These are phyloP conservation scores for Neostapfia colusana DNA, from an alignment of 176 grass and related monocot genomes.

Conservation along the genomic window DNA sequence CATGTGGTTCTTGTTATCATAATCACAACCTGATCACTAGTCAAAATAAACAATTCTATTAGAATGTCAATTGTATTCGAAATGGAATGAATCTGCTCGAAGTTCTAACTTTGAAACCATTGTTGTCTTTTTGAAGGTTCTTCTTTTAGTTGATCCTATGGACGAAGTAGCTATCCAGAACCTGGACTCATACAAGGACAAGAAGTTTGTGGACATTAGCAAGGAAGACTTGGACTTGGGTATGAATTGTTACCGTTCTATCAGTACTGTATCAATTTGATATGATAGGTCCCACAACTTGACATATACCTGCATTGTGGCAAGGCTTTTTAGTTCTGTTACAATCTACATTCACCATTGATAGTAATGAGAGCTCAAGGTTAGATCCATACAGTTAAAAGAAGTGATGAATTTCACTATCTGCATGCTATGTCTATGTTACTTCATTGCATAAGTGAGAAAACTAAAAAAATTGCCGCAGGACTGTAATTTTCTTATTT, in stretches of 20 bases:
- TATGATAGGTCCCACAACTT: background rate
- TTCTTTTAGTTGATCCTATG: constrained; percentile 96
- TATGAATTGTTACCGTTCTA: constrained; percentile 11
- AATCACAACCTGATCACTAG: too few relatives aligned
- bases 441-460: background rate
- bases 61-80: background rate
- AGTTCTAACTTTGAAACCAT: background rate
- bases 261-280: background rate
- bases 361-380: background rate
- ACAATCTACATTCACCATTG: background rate
- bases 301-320: background rate
- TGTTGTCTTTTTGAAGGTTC: constrained; percentile 55
- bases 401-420: background rate
- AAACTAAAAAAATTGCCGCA: background rate
- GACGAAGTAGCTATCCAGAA: constrained; percentile 94
- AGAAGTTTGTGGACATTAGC: constrained; percentile 94
- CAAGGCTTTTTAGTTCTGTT: constrained; percentile 8
- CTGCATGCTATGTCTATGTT: background rate
- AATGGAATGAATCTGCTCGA: background rate
- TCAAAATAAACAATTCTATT: background rate
- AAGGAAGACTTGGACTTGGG: constrained; percentile 97
- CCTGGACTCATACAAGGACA: constrained; percentile 94
- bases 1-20: background rate
- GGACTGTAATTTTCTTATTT: constrained; percentile 37
- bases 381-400: background rate